Base-by-base conservation (phyloP, 768 basidiomycete species). In the Trametopsis cervina region DNA sequence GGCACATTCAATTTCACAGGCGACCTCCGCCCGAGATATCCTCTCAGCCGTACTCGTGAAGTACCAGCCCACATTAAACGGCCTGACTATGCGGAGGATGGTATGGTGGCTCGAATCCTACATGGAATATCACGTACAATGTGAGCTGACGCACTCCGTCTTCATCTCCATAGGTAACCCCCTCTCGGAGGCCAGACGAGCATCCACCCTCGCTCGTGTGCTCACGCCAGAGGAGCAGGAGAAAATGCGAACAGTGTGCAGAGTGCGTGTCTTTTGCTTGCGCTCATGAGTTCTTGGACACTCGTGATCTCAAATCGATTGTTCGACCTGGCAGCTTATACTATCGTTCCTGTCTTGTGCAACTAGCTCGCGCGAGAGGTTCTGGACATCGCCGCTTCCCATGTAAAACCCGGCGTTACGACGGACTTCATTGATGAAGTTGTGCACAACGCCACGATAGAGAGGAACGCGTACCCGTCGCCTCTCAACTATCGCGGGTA, bases 341-440 rank as follows among this genome's bases (percentile, higher is more conserved):
- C n/a, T n/a, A 42, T 39, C n/a, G 40, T 49, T 48, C 11, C 46
- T 43, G 42, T 21, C 33, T 21, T 52, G 36, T 41, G 37, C 49
- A 27, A 22, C 49, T 45, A 98, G 96, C 74, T 96, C 54, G 80
- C 77, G 3, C 74, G 96, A 42, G 91, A 99, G 69, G 84, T 99
- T n/a, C 76, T 99, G 18, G 94, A 98, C 64, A 74, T 89, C 48
- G 85, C 89, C 15, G 95, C 94, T 1, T 79, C 93, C 0, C 78
- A 83, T 59, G 71, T 98, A 52, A 73, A 77, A 37, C 89, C 93
- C n/a, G 96, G 95, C 27, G 78, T 96, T 33, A 96, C 95, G 10
- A 97, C 96, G 1, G 93, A 98, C 61, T 90, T 93, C 61, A 75
- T 99, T 22, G 96, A 99, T 66, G 81, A 80, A 49, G 83, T 97